Evolutionary conservation across 441 rosid genomes (phyloP).

Genomic region (Populus tomentosa): DNA sequence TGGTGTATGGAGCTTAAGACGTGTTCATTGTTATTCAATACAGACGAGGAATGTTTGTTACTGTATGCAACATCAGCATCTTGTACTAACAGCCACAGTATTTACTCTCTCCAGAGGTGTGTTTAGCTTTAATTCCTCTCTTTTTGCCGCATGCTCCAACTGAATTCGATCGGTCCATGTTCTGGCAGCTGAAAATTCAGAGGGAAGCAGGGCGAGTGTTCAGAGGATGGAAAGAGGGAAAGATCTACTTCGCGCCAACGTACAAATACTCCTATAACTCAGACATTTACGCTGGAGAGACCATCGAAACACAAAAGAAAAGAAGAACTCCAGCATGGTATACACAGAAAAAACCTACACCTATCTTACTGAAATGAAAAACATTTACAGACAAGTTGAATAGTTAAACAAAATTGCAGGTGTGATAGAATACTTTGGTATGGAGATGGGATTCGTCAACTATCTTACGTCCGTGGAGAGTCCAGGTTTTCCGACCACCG

Average conservation of each 20-base stretch:
- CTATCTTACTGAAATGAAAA: not conserved
- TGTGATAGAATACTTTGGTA: constrained; percentile 91
- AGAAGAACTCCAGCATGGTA: constrained; percentile 99
- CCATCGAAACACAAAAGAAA: constrained; percentile 70
- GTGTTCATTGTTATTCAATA: not conserved
- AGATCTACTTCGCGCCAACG: constrained; percentile 79
- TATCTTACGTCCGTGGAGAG: constrained; percentile 66
- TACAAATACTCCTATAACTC: constrained; percentile 85
- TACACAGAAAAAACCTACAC: not conserved
- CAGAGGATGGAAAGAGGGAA: constrained; percentile 69
- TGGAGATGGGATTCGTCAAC: constrained; percentile 69
- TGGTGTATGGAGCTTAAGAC: not conserved
- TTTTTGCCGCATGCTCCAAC: constrained; percentile 1
- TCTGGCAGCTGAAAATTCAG: constrained; percentile 63
- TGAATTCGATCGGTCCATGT: not conserved
- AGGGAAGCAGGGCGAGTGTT: constrained; percentile 88
- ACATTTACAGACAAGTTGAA: not conserved
- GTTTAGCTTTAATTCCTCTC: not conserved
- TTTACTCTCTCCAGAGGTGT: not conserved
- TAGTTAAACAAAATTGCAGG: constrained; percentile 35
- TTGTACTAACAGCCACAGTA: not conserved
- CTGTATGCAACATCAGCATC: not conserved
- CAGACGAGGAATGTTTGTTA: not conserved
- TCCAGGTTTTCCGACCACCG: constrained; percentile 90
- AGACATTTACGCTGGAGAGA: constrained; percentile 82